These are phyloP conservation scores for Fusarium protoensiforme DNA, from an alignment of 2,329 filamentous ascomycete genomes.

Conservation along the genomic window DNA sequence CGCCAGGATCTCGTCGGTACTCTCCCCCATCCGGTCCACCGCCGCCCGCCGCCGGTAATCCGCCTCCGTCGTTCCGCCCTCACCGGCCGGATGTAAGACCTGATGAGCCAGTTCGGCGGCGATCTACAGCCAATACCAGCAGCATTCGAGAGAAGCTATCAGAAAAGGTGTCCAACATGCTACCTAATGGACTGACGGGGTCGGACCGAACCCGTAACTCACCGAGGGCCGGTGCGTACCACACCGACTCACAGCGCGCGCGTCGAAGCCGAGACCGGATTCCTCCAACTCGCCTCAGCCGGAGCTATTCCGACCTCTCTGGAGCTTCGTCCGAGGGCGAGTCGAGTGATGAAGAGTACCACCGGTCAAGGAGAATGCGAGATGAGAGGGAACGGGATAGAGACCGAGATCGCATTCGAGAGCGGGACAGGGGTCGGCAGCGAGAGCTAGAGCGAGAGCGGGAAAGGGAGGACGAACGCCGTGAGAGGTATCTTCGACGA, in stretches of 20 bases:
- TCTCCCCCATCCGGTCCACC: slow-evolving; percentile 44
- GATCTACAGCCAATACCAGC: slow-evolving; percentile 51
- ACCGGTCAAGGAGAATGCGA: slow-evolving; percentile 35
- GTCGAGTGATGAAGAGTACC: slow-evolving; percentile 47
- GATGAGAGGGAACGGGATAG: slow-evolving; percentile 47
- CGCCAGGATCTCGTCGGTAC: slow-evolving; percentile 48
- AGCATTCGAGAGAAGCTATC: slow-evolving; percentile 57
- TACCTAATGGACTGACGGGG: slow-evolving; percentile 50
- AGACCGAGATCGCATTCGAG: slow-evolving; percentile 37
- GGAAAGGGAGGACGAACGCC: slow-evolving; percentile 50
- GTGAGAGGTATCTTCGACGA: slow-evolving; percentile 52
- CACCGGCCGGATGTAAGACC: slow-evolving; percentile 48
- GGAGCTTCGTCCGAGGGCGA: slow-evolving; percentile 50
- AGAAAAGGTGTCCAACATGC: slow-evolving; percentile 57
- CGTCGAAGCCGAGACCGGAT: slow-evolving; percentile 55
- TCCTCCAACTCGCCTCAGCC: slow-evolving; percentile 53
- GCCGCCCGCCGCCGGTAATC: slow-evolving; percentile 40
- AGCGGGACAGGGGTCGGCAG: slow-evolving; percentile 50
- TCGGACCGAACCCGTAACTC: slow-evolving; percentile 51
- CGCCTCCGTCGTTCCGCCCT: slow-evolving; percentile 43
- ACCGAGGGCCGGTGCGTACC: slow-evolving; percentile 48
- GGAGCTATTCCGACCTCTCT: slow-evolving; percentile 55
- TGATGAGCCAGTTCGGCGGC: slow-evolving; percentile 50
- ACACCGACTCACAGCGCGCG: slow-evolving; percentile 43
- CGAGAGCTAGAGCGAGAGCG: slow-evolving; percentile 54